Evolutionary conservation across 345 rosid species (phyloP), one percentile per base, ranked within the genome.

Genomic region (Orychophragmus violaceus): DNA sequence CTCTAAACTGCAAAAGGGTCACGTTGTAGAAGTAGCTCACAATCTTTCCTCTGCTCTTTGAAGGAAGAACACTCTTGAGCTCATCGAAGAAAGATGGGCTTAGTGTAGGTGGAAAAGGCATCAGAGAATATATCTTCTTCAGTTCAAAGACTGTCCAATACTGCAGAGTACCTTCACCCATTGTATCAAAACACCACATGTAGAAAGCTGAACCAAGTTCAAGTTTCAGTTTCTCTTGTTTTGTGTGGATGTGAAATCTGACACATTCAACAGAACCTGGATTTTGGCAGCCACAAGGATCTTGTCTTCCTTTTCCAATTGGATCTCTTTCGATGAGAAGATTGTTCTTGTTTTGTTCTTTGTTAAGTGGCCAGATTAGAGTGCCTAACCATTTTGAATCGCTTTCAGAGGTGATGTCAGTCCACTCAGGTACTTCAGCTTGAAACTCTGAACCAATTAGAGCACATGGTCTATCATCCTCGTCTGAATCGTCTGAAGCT

Each of bases 281-380:
- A 66, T 62, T 48, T 25, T 67, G 73, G 66, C 99, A 94, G 50
- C 99, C 91, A 71, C 99, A 90, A 50, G 79, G 63, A 62, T 85
- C 89, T 63, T 77, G 80, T 66, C 97, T 87, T 72, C 95, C 97
- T 77, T 81, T 90, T 29, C 99, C 99, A 32, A 94, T 88, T 2
- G 80, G 93, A 64, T 87, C 95, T 72, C 92, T 76, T 81, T 94
- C 96, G 24, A 90, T 76, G n/a, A 88, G 75, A 67, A 45, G 17
- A 28, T 48, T 80, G 0, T 4, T 36, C 6, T 25, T 44, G 28
- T 8, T 57, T 53, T 75, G 75, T 29, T 66, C 60, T 41, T 63
- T 77, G 49, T 63, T 82, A 64, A 75, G 77, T 24, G 97, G 97
- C 99, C 99, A 94, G 55, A 80, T 30, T 64, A 21, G 82, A 33